These are phyloP conservation scores for Trypanosoma avium DNA, from an alignment of 208 protist species.

Conservation along the genomic window DNA sequence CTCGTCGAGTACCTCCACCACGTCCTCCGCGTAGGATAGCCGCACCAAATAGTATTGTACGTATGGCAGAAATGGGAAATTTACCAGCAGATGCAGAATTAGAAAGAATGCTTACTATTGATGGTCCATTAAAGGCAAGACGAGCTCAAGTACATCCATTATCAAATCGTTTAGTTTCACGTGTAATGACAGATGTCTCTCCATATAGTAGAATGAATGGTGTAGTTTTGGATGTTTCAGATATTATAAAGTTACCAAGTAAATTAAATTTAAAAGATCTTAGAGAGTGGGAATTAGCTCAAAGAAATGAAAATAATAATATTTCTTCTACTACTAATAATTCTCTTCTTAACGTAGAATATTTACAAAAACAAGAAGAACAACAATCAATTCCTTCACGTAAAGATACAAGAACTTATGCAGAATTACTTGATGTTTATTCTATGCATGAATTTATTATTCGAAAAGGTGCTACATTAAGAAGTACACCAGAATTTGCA, in stretches of 20 bases:
- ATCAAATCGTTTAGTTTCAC: not conserved
- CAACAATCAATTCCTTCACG: constrained; percentile 4
- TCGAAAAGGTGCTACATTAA: constrained; percentile 83
- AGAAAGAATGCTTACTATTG: constrained; percentile 58
- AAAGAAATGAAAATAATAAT: constrained; percentile 4
- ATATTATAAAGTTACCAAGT: constrained; percentile 69
- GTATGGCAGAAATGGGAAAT: constrained; percentile 45
- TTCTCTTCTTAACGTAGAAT: not conserved
- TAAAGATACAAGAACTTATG: constrained; percentile 87
- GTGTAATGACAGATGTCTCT: constrained; percentile 70
- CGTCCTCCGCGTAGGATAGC: not conserved
- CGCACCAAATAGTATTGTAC: constrained; percentile 28
- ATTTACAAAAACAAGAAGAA: not conserved
- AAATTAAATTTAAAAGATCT: constrained; percentile 78
- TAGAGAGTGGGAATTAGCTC: constrained; percentile 62
- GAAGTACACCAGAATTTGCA: constrained; percentile 90
- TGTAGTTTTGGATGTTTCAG: constrained; percentile 69
- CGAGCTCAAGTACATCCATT: constrained; percentile 37
- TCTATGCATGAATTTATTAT: constrained; percentile 96
- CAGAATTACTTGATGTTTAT: constrained; percentile 91
- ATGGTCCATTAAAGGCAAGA: constrained; percentile 52
- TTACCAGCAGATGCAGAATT: constrained; percentile 52
- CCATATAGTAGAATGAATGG: constrained; percentile 58
- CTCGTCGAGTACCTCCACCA: too few relatives aligned
- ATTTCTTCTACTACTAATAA: not conserved